phyloP scores from a whole-genome alignment of 306 rosid genomes.

The Trifolium subterraneum region DNA sequence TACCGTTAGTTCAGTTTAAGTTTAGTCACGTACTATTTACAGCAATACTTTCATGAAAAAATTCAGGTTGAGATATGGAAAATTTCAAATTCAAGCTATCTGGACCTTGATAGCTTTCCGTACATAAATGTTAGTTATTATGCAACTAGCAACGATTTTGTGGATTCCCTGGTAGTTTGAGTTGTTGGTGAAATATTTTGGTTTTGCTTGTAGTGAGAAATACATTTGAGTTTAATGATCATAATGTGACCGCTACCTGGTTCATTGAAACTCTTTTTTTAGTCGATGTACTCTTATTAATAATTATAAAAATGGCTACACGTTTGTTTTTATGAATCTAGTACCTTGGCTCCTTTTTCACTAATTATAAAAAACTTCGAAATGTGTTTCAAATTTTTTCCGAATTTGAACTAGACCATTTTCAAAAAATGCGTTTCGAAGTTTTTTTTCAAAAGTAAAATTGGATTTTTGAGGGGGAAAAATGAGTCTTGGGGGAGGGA shows the following conservation, averaged over 20 bases:
- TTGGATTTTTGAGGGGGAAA: too few relatives aligned
- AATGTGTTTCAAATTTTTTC: too few relatives aligned
- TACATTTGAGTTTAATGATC: not conserved
- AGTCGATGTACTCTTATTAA: not conserved
- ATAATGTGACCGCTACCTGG: too few relatives aligned
- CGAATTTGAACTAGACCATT: too few relatives aligned
- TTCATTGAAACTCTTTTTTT: not conserved
- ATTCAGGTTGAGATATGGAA: slow-evolving; percentile 1
- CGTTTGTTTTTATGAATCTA: not conserved
- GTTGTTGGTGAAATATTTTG: slow-evolving; percentile 20
- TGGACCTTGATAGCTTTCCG: not conserved
- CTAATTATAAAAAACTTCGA: too few relatives aligned
- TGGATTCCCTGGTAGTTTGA: not conserved
- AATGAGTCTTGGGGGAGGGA: too few relatives aligned
- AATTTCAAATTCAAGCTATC: not conserved
- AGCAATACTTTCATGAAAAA: slow-evolving; percentile 16
- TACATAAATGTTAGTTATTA: slow-evolving; percentile 26
- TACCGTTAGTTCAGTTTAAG: slow-evolving; percentile 36
- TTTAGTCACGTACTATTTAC: slow-evolving; percentile 24
- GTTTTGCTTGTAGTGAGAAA: slow-evolving; percentile 10
- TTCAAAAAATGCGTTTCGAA: too few relatives aligned
- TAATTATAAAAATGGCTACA: not conserved
- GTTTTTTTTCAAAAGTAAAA: too few relatives aligned
- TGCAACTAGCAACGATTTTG: slow-evolving; percentile 31
- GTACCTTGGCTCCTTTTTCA: not conserved